Evolutionary conservation across 768 basidiomycete genomes (phyloP), one percentile per base, ranked within the genome.

Genomic region (Tulasnella sp.): DNA sequence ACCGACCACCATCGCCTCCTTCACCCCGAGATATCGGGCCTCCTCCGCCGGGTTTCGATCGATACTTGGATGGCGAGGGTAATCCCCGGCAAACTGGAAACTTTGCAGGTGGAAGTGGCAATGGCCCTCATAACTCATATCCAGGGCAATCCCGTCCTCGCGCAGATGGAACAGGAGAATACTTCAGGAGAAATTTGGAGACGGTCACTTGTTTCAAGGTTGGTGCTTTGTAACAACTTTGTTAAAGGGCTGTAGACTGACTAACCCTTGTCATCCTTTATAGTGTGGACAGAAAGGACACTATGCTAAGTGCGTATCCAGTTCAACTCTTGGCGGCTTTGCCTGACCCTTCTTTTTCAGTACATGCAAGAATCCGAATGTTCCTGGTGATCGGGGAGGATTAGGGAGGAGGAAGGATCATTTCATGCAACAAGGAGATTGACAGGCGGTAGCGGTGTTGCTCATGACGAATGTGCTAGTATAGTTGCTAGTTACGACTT

Each of bases 231-330:
- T 41, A 52, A 50, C 2, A 6, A 14, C 1, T 6, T 32, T 9
- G 49, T 36, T 43, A n/a, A 40, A 23, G 8, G 6, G 11, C 5
- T 7, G 43, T 54, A 36, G 23, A 32, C 41, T 62, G 12, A 49
- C 9, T 17, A 41, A 29, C 35, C 7, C 54, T 62, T 57, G n/a
- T n/a, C n/a, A n/a, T 53, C 49, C 4, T 39, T 57, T 62, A 4
- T 61, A 90, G 83, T 96, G 92, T 65, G 88, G 88, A 35, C 83
- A 89, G 68, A 84, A 85, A 63, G 94, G 94, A 1, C 94, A 98
- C 67, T 94, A 94, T 66, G 93, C 93, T 17, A 94, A 96, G 32
- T 43, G 41, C 17, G 41, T 43, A 43, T 17, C 6, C 7, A 43
- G 9, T 6, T 6, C 17, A 43, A 17, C n/a, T n/a, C n/a, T 6